A percentile compares a stretch with the other conserved stretches of the same genome.
Conservation (phyloP, 2,329 filamentous ascomycete species). For the Diplodia mutila region DNA sequence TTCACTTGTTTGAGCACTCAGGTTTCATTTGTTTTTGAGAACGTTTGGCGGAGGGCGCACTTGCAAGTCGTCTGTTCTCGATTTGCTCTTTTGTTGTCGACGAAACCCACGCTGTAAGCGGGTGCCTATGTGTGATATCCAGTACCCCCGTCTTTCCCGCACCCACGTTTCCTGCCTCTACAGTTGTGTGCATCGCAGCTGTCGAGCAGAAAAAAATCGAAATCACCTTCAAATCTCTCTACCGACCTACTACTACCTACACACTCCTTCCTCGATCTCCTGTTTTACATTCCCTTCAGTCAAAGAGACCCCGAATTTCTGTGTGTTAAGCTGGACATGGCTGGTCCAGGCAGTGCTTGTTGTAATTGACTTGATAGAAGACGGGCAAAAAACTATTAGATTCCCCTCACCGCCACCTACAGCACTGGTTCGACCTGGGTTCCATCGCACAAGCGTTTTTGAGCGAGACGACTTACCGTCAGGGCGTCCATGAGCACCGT, state of each 20-base stretch:
- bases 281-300: conserved; percentile 18
- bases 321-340: conserved; percentile 17
- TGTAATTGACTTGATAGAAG: conserved; percentile 24
- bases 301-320: conserved; percentile 14
- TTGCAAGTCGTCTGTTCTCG: conserved; percentile 17
- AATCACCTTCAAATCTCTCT: conserved; percentile 13
- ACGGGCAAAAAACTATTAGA: conserved; percentile 18
- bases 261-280: conserved; percentile 23
- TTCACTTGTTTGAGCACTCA: conserved; percentile 16
- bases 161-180: conserved; percentile 12
- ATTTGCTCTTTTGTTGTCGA: conserved; percentile 24
- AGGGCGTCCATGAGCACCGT: neutral
- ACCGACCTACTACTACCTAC: too few species aligned
- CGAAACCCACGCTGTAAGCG: conserved; percentile 18
- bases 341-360: conserved; percentile 21
- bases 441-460: too few species aligned
- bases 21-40: conserved; percentile 18
- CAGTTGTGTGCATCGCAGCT: conserved; percentile 11
- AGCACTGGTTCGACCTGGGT: neutral
- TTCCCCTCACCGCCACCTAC: conserved; percentile 2
- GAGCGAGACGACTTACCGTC: neutral
- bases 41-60: conserved; percentile 21
- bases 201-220: conserved; percentile 20
- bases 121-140: conserved; percentile 24
- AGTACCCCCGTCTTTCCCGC: conserved; percentile 10